Evolutionary conservation across 2,329 filamentous ascomycete species (phyloP), one percentile per base, ranked within the genome.

Genomic region (Stemphylium vesicarium): DNA sequence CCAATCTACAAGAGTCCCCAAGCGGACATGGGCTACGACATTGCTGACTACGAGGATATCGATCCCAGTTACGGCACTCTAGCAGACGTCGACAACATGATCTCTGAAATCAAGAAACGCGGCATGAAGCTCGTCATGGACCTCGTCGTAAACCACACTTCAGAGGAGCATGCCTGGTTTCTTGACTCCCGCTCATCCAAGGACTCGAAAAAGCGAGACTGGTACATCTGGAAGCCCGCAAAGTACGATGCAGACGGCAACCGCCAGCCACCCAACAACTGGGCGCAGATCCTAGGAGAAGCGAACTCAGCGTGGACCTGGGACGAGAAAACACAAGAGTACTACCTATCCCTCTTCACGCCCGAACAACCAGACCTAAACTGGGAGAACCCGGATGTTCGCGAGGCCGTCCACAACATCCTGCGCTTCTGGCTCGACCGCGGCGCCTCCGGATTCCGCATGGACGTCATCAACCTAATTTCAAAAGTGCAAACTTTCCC

Each of bases 351-450:
- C 50, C 80, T 95, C 10, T 96, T 91, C 71, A 86, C 88, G 1
- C 83, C 83, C 6, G 85, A 90, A 59, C 91, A 94, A 69, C 91
- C 91, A 0, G 91, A 95, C 65, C 79, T 95, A 4, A 95, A 95
- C 74, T 95, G 90, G 90, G 89, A 93, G 66, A 89, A 88, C 48
- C 80, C 81, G 0, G 84, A 82, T 5, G 84, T 89, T 0, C 82
- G 89, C 15, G 78, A 83, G 24, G 90, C 89, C 0, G 85, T 93
- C 1, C 89, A 92, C 68, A 80, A 88, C 18, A 81, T 89, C 3
- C 88, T 93, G 79, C 82, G 84, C 24, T 95, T 93, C 73, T 96
- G 91, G 91, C 83, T 95, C 1, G 80, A 90, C 44, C 84, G 85
- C 32, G 90, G 90, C 1, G 85, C 87, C 0, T 73, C 75, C 2